phyloP scores from a whole-genome alignment of 306 rosid genomes.

The Morella rubra region DNA sequence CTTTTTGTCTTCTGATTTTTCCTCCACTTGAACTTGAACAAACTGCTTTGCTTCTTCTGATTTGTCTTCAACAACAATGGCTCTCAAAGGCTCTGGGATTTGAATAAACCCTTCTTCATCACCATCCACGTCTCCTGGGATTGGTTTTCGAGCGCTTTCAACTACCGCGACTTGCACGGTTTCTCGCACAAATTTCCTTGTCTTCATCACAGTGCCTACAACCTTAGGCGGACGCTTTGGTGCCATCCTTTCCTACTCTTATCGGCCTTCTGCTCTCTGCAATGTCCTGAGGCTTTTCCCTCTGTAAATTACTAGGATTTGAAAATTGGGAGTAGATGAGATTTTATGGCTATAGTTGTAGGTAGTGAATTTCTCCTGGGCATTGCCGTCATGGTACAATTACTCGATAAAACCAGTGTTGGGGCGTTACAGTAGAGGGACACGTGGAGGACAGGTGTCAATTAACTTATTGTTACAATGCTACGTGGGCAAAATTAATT shows the following conservation, averaged over 20 bases:
- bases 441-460: conserved; percentile 44
- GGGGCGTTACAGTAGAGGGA: conserved; percentile 10
- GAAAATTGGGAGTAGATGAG: not conserved
- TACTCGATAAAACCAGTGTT: not conserved
- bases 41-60: not conserved
- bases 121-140: conserved; percentile 11
- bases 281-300: conserved; percentile 1
- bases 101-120: conserved; percentile 2
- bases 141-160: conserved; percentile 20
- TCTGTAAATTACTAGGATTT: not conserved
- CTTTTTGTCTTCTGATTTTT: not conserved
- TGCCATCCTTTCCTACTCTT: conserved; percentile 28
- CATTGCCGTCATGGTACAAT: too few relatives aligned
- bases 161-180: conserved; percentile 38
- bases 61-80: conserved; percentile 33
- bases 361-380: not conserved
- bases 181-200: conserved; percentile 37
- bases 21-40: not conserved
- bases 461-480: not conserved
- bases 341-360: not conserved
- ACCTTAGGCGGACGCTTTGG: conserved; percentile 41
- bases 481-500: conserved; percentile 1
- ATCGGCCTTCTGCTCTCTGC: not conserved
- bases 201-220: conserved; percentile 19
- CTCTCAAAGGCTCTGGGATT: conserved; percentile 19